A percentile compares a stretch with the other conserved stretches of the same genome.
These are phyloP conservation scores for Corylus heterophylla DNA, from an alignment of 306 rosid species.

Conservation along the genomic window DNA sequence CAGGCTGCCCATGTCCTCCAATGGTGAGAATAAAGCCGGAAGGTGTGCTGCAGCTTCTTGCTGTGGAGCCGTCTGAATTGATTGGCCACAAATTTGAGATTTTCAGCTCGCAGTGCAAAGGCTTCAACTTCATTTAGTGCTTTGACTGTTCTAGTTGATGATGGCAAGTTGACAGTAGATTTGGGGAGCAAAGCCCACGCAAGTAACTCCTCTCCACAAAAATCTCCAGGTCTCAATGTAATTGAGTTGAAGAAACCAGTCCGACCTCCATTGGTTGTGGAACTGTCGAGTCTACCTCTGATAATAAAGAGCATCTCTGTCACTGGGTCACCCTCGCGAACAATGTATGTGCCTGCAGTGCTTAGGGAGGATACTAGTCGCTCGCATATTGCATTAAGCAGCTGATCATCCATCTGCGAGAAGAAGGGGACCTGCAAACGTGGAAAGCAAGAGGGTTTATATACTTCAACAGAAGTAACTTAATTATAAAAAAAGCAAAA, in stretches of 20 bases:
- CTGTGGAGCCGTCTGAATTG: slow-evolving; percentile 96
- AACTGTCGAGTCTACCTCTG: slow-evolving; percentile 90
- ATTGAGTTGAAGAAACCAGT: slow-evolving; percentile 92
- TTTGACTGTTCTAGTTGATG: slow-evolving; percentile 85
- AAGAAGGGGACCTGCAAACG: slow-evolving; percentile 89
- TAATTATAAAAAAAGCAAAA: background rate
- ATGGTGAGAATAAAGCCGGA: slow-evolving; percentile 91
- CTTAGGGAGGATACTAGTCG: slow-evolving; percentile 88
- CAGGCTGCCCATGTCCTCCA: slow-evolving; percentile 99
- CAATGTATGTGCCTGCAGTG: slow-evolving; percentile 84
- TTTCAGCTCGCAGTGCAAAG: slow-evolving; percentile 90
- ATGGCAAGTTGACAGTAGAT: slow-evolving; percentile 79
- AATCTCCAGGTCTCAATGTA: slow-evolving; percentile 87
- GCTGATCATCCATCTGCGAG: slow-evolving; percentile 96
- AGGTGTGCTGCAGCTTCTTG: slow-evolving; percentile 96
- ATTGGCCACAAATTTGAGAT: slow-evolving; percentile 94
- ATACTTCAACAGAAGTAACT: slow-evolving; percentile 11
- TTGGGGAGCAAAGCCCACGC: slow-evolving; percentile 95
- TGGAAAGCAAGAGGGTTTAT: slow-evolving; percentile 20
- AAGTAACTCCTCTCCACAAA: slow-evolving; percentile 97
- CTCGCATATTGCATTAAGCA: slow-evolving; percentile 96
- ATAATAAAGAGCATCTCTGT: slow-evolving; percentile 89
- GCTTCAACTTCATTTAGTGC: slow-evolving; percentile 89
- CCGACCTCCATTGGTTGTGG: slow-evolving; percentile 93
- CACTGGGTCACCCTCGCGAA: slow-evolving; percentile 94